A percentile compares a stretch with the other conserved stretches of the same genome.
Evolutionary conservation across 73 alveolate genomes (phyloP).

Genomic region (Paramecium biaurelia): DNA sequence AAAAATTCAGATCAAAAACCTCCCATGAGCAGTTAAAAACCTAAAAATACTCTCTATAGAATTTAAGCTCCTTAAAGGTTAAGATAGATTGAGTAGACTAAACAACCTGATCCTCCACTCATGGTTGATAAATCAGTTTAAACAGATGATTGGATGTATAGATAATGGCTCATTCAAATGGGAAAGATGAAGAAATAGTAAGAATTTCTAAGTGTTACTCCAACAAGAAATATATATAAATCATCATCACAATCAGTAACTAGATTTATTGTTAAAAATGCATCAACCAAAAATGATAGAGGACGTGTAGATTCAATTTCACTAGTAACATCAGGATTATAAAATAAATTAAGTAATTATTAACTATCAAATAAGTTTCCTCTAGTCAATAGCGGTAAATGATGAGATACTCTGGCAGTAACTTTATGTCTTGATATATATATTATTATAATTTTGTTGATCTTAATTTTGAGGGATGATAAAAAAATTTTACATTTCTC

Average conservation of each 20-base stretch:
- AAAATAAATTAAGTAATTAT: conserved; percentile 1
- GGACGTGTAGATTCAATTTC: conserved; percentile 34
- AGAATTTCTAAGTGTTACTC: conserved; percentile 10
- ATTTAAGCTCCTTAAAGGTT: conserved; percentile 24
- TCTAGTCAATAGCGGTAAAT: conserved; percentile 44
- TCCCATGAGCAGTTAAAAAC: conserved; percentile 27
- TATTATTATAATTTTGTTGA: neutral
- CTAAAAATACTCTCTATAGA: conserved; percentile 14
- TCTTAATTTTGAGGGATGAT: too few relatives aligned
- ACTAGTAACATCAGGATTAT: neutral
- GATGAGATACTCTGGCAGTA: conserved; percentile 19
- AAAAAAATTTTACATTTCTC: too few relatives aligned
- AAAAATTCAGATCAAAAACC: neutral
- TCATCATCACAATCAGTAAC: conserved; percentile 45
- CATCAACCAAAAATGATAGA: conserved; percentile 1
- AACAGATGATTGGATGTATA: conserved; percentile 54
- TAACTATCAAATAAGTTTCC: neutral
- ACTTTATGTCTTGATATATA: conserved; percentile 9
- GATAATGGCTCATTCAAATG: conserved; percentile 30
- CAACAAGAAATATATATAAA: conserved; percentile 29
- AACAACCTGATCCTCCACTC: neutral
- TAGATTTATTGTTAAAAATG: conserved; percentile 49
- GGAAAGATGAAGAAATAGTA: conserved; percentile 36
- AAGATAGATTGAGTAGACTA: neutral
- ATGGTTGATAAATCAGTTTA: conserved; percentile 38